Evolutionary conservation across 768 basidiomycete genomes (phyloP).

Genomic region (Chalciporus chontae): DNA sequence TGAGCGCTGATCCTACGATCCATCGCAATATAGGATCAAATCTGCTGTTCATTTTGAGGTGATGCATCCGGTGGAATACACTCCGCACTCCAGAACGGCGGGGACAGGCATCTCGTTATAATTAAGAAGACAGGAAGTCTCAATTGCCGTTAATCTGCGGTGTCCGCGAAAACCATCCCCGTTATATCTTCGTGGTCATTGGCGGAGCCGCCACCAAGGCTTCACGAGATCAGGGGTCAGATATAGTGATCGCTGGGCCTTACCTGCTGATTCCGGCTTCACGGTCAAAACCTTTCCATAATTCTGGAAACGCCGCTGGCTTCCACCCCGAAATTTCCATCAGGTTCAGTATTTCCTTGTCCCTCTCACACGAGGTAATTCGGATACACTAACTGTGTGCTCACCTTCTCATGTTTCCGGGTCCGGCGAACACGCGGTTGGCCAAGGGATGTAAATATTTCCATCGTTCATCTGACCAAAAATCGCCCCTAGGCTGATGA

Average conservation of each 20-base stretch:
- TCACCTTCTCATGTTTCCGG: not conserved
- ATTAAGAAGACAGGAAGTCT: conserved; percentile 9
- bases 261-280: conserved; percentile 27
- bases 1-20: not conserved
- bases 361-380: conserved; percentile 3
- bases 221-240: conserved; percentile 21
- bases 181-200: conserved; percentile 12
- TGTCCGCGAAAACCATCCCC: conserved; percentile 23
- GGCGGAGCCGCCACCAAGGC: conserved; percentile 27
- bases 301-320: conserved; percentile 23
- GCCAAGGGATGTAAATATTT: conserved; percentile 1
- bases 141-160: conserved; percentile 18
- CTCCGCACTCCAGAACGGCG: conserved; percentile 6
- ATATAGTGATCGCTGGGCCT: conserved; percentile 23
- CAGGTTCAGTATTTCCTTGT: not conserved
- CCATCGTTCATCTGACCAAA: not conserved
- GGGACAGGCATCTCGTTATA: not conserved
- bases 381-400: not conserved
- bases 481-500: conserved; percentile 3
- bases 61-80: not conserved
- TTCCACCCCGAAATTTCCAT: conserved; percentile 10
- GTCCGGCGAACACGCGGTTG: conserved; percentile 1
- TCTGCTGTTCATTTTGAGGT: not conserved
- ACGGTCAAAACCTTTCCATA: conserved; percentile 20
- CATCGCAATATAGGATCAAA: conserved; percentile 7